phyloP scores from a whole-genome alignment of 345 rosid genomes.

The Excoecaria agallocha region DNA sequence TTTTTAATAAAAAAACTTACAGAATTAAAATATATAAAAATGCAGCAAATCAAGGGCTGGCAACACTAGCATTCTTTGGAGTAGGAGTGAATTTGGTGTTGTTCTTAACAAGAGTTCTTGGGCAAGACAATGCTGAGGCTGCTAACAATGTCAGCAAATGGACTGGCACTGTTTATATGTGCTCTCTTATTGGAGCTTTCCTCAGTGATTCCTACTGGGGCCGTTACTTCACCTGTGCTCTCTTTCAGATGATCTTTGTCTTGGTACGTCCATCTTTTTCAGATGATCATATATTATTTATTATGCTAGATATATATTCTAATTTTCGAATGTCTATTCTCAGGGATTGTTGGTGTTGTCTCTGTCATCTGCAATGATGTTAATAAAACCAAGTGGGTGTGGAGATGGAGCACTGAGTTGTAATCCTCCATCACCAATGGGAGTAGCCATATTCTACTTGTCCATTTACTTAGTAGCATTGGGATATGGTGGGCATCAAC shows the following conservation, averaged over 20 bases:
- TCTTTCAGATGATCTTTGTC: constrained; percentile 53
- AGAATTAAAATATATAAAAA: no score
- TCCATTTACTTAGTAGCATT: constrained; percentile 73
- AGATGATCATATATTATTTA: no score
- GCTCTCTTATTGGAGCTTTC: constrained; percentile 84
- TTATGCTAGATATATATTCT: no score
- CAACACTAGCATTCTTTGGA: constrained; percentile 89
- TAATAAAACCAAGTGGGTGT: constrained; percentile 66
- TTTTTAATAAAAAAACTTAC: no score
- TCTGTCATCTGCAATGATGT: constrained; percentile 53
- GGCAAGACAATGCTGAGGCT: constrained; percentile 70
- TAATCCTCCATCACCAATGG: constrained; percentile 37
- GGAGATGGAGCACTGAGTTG: constrained; percentile 54
- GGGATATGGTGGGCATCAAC: constrained; percentile 92
- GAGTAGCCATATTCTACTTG: constrained; percentile 52
- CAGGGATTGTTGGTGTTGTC: constrained; percentile 68
- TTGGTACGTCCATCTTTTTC: constrained; percentile 30
- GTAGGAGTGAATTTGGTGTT: constrained; percentile 85
- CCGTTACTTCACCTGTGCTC: constrained; percentile 66
- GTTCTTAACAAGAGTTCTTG: constrained; percentile 77
- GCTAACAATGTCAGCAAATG: constrained; percentile 88
- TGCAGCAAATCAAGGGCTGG: constrained; percentile 76
- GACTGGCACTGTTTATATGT: constrained; percentile 92
- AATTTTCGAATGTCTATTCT: background rate
- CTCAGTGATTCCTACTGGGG: constrained; percentile 98